Evolutionary conservation across 1,284 basidiomycete genomes (phyloP), one percentile per base, ranked within the genome.

Genomic region (Neonothopanus nambi): DNA sequence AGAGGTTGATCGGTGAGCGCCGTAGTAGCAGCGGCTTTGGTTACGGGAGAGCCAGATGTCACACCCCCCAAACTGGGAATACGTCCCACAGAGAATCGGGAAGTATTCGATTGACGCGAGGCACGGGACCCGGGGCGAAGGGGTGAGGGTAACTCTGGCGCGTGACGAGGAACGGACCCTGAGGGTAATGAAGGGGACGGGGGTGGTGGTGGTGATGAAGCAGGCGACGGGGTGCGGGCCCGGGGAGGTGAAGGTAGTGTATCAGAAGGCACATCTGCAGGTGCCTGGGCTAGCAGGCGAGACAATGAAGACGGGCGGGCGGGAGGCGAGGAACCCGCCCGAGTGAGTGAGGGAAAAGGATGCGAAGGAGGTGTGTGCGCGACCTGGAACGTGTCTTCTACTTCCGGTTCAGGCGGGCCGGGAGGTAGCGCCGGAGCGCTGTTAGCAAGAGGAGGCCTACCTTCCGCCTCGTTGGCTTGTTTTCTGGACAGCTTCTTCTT

Each of bases 221-320:
- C 33, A 17, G 52, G 46, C 13, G 40, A 48, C 5, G 17, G n/a
- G 5, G 39, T 24, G 17, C n/a, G 51, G 21, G 39, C 28, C 23
- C 33, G 43, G 28, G 57, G 37, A 15, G 30, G 58, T 11, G 49
- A 45, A 39, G 50, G 12, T 41, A 30, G 37, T 18, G 35, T 46
- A 7, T 49, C 17, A 20, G 33, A 24, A 17, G 40, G 57, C 15
- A 58, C 59, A 48, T 83, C 81, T 9, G 70, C 63, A 5, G 76
- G 71, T 13, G 88, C 89, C 60, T 91, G 88, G 0, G 88, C 89
- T 21, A 91, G 73, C 5, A 91, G 71, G 33, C 85, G 80, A 13
- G 88, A 90, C 56, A 91, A 71, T 4, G 88, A 89, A 5, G 88
- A 90, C 1, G 84, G 87, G 5, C 87, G 82, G 3, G 82, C 82